Base-by-base conservation (phyloP, 495 filamentous ascomycete species). In the Neurospora africana region DNA sequence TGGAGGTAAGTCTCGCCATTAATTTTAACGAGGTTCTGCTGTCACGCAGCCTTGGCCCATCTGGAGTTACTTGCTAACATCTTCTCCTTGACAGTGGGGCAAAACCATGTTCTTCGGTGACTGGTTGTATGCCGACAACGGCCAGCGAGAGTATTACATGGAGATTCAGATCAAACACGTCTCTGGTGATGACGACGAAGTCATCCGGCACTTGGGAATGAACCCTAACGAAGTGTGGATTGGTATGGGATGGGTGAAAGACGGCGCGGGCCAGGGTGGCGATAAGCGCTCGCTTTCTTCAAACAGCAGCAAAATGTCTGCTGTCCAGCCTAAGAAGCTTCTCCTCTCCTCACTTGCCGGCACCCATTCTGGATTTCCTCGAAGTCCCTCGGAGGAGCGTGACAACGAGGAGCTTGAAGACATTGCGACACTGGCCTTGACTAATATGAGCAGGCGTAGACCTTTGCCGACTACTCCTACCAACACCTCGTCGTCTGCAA, bases 161-260 rank as follows among this genome's bases (percentile, higher is more conserved):
- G 76, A 78, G 72, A 73, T 78, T n/a, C 78, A 79, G 43, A 39
- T 77, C 71, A 79, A 79, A 73, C 65, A 76, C 36, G 72, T 79
- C 69, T 73, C 75, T 10, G 76, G 75, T 21, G 70, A 69, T 27
- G 72, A 79, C 37, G 69, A 72, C 30, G 21, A 39, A 23, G 68
- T 76, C 9, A 68, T 78, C 35, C 17, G 65, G 7, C 21, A 53
- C 11, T 73, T 69, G 43, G 75, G 76, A 39, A 70, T 78, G 41
- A 65, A 74, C 19, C 71, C 61, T 15, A 43, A 71, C 21, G 39
- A 68, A 27, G 71, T 68, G 5, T 71, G 43, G 30, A 39, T 61
- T 17, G 68, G 41, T 70, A 33, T 68, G 36, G 40, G 36, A 8
- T 9, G 6, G 27, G 35, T n/a, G 19, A 68, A 68, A 11, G 35